Evolutionary conservation across 1,284 basidiomycete genomes (phyloP).

Genomic region (Sutorius eximius): DNA sequence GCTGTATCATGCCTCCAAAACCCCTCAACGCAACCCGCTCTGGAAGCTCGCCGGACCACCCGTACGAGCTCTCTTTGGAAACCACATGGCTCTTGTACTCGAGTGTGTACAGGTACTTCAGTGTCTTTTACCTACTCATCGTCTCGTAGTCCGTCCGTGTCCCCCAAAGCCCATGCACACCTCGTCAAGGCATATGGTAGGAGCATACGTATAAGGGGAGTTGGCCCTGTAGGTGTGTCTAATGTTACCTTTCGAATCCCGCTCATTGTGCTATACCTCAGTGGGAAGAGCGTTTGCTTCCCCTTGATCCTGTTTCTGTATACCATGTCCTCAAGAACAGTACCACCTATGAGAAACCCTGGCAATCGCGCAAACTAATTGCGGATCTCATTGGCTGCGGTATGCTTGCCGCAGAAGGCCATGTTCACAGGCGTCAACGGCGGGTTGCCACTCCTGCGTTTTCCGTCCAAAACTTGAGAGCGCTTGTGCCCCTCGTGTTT

Average conservation of each 20-base stretch:
- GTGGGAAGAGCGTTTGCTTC: slow-evolving; percentile 77
- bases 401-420: slow-evolving; percentile 75
- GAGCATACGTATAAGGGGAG: slow-evolving; percentile 60
- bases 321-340: slow-evolving; percentile 68
- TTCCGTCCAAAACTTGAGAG: slow-evolving; percentile 70
- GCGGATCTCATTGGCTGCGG: slow-evolving; percentile 74
- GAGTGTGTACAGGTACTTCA: slow-evolving; percentile 44
- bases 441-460: slow-evolving; percentile 76
- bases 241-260: neutral
- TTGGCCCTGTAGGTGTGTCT: slow-evolving; percentile 55
- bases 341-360: slow-evolving; percentile 75
- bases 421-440: slow-evolving; percentile 70
- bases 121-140: slow-evolving; percentile 1
- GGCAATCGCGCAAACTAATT: slow-evolving; percentile 71
- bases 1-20: slow-evolving; percentile 37
- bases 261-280: slow-evolving; percentile 30
- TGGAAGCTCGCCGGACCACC: slow-evolving; percentile 60
- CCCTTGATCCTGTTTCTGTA: slow-evolving; percentile 72
- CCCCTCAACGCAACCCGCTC: slow-evolving; percentile 51
- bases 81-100: slow-evolving; percentile 55
- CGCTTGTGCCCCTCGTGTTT: slow-evolving; percentile 69
- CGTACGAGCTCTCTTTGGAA: slow-evolving; percentile 45
- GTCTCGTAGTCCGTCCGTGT: slow-evolving; percentile 51
- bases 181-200: slow-evolving; percentile 56
- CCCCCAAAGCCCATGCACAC: slow-evolving; percentile 52